Conservation (phyloP, 768 basidiomycete species). For the Kwoniella sp. region DNA sequence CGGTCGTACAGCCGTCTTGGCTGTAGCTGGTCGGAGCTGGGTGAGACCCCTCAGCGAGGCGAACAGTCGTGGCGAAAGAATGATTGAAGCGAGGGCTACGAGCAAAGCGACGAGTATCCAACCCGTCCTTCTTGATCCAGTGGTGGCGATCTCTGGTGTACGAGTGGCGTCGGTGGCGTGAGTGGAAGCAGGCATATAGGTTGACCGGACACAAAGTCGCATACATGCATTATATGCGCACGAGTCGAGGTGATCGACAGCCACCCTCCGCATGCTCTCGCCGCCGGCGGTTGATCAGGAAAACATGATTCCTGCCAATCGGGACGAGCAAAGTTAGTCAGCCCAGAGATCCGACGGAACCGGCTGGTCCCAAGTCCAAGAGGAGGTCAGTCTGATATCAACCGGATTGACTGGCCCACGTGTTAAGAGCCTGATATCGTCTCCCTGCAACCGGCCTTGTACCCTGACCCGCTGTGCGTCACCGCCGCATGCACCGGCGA, state of each 20-base stretch:
- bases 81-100: neutral
- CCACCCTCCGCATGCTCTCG: too few relatives aligned
- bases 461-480: conserved; percentile 14
- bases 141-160: too few relatives aligned
- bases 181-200: too few relatives aligned
- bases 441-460: neutral
- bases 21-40: neutral
- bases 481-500: neutral
- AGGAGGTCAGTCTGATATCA: neutral
- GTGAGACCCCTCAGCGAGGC: neutral
- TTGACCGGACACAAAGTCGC: too few relatives aligned
- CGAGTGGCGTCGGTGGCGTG: too few relatives aligned
- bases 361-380: neutral
- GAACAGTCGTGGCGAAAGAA: neutral
- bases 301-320: conserved; percentile 4
- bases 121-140: too few relatives aligned
- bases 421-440: too few relatives aligned
- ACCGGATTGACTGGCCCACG: neutral
- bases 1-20: too few relatives aligned
- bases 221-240: too few relatives aligned
- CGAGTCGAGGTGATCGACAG: neutral
- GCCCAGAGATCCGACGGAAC: conserved; percentile 9
- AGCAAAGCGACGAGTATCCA: neutral
- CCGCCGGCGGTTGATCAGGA: too few relatives aligned
- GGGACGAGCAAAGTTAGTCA: conserved; percentile 4